Conservation (phyloP, 2,329 filamentous ascomycete genomes). For the Aspergillus pseudoviridinutans region DNA sequence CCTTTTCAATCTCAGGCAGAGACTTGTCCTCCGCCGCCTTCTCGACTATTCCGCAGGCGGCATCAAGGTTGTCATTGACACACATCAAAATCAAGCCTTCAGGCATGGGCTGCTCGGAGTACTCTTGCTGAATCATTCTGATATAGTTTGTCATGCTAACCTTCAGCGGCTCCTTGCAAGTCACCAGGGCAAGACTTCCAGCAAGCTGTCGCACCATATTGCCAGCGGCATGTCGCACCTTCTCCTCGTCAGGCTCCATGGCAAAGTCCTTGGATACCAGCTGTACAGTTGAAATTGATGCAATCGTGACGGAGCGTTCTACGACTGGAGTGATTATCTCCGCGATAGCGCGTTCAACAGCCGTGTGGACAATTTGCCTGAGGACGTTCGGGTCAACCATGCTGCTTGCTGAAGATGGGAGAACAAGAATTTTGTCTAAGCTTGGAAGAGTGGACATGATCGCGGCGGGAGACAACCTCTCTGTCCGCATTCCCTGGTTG, state of each 20-base stretch:
- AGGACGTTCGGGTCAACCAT: constrained; percentile 67
- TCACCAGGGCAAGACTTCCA: constrained; percentile 91
- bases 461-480: constrained; percentile 70
- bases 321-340: constrained; percentile 98
- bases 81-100: constrained; percentile 98
- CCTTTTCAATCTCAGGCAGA: constrained; percentile 88
- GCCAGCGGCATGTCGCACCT: constrained; percentile 78
- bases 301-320: constrained; percentile 95
- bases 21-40: constrained; percentile 93
- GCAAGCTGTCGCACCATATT: constrained; percentile 94
- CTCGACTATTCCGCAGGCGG: constrained; percentile 90
- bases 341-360: constrained; percentile 83
- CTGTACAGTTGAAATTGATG: constrained; percentile 91
- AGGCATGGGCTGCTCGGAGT: constrained; percentile 68
- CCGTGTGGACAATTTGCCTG: constrained; percentile 72
- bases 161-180: constrained; percentile 91
- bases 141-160: constrained; percentile 98
- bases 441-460: constrained; percentile 81
- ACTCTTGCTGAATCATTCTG: constrained; percentile 68
- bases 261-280: constrained; percentile 96
- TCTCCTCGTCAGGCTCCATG: constrained; percentile 84
- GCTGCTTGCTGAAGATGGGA: constrained; percentile 73
- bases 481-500: constrained; percentile 62
- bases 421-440: constrained; percentile 70
- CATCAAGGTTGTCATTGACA: constrained; percentile 94